phyloP scores from a whole-genome alignment of 495 filamentous ascomycete genomes.

The Aeminium ludgeri region DNA sequence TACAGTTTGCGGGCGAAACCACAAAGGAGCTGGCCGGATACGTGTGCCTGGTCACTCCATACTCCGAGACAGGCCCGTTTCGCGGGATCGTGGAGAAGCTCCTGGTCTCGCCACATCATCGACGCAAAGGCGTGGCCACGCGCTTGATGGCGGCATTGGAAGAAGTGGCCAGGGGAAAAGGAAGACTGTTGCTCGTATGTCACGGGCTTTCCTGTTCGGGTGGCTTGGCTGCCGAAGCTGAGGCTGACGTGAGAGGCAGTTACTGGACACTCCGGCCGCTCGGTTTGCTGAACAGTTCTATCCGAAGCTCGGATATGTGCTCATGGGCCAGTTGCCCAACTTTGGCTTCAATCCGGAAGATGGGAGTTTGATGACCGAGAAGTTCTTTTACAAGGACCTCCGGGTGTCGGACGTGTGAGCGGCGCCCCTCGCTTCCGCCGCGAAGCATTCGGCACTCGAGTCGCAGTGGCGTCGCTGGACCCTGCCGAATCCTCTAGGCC shows the following conservation, averaged over 20 bases:
- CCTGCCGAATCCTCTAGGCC: too few relatives aligned
- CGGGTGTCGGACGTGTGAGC: neutral
- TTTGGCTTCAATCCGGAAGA: slow-evolving; percentile 7
- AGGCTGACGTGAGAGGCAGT: slow-evolving; percentile 2
- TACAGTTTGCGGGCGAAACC: slow-evolving; percentile 2
- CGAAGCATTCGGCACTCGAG: too few relatives aligned
- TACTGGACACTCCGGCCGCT: slow-evolving; percentile 12
- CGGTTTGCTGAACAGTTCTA: slow-evolving; percentile 7
- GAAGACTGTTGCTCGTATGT: slow-evolving; percentile 3
- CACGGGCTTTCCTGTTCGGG: neutral
- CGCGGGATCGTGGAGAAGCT: slow-evolving; percentile 5
- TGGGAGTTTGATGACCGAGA: slow-evolving; percentile 7
- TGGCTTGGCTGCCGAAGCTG: neutral
- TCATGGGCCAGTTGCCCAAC: slow-evolving; percentile 6
- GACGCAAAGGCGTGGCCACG: slow-evolving; percentile 6
- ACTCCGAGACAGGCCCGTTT: slow-evolving; percentile 11
- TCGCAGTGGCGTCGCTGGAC: too few relatives aligned
- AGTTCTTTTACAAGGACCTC: slow-evolving; percentile 13
- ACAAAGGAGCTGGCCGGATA: slow-evolving; percentile 6
- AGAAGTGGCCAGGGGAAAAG: slow-evolving; percentile 5
- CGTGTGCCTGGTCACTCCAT: slow-evolving; percentile 3
- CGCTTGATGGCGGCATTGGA: slow-evolving; percentile 9
- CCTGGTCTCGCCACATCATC: slow-evolving; percentile 5
- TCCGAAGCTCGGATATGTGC: slow-evolving; percentile 7
- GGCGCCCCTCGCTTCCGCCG: too few relatives aligned